These are phyloP conservation scores for Chlorella sp. DNA, from an alignment of 139 green algal genomes.

Conservation along the genomic window DNA sequence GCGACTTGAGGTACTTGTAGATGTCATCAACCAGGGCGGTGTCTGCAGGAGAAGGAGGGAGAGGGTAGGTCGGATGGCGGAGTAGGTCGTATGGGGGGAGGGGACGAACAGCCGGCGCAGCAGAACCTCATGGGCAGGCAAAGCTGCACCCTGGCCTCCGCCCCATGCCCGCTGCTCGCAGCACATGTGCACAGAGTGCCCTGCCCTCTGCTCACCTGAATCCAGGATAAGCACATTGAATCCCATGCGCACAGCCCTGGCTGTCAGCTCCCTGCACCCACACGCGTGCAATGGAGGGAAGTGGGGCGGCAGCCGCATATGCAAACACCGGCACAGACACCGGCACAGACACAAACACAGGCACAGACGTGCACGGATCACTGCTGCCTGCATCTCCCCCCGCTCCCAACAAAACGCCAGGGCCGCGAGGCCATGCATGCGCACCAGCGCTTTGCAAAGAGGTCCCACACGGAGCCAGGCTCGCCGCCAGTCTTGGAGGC, in stretches of 20 bases:
- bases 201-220: neutral
- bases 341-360: neutral
- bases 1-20: constrained; percentile 2
- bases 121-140: neutral
- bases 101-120: neutral
- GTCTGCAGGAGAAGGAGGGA: neutral
- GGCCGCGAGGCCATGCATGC: neutral
- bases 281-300: neutral
- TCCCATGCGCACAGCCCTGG: neutral
- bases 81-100: neutral
- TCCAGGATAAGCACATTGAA: constrained; percentile 5
- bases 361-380: neutral
- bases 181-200: no score
- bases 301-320: no score
- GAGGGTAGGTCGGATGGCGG: neutral
- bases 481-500: neutral
- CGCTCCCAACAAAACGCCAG: neutral
- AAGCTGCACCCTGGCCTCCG: neutral
- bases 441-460: neutral
- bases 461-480: neutral
- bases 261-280: neutral
- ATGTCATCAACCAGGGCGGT: neutral
- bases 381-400: no score
- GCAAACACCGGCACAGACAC: no score
- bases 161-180: no score